Percentiles rank a stretch among this genome's conserved stretches.
phyloP scores from a whole-genome alignment of 441 rosid species.

The Brassica balearica region DNA sequence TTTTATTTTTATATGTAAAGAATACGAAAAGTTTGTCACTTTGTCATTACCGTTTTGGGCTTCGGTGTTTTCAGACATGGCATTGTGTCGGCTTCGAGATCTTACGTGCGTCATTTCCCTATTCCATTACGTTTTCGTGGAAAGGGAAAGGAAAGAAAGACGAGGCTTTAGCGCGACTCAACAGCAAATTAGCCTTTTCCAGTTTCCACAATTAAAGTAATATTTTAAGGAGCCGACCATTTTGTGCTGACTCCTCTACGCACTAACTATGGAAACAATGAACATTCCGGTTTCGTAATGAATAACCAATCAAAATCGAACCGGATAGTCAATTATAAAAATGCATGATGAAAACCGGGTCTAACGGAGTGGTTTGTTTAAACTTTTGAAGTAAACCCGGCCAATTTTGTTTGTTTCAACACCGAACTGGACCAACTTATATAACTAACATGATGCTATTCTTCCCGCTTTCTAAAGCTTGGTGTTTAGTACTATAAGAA shows the following conservation, averaged over 20 bases:
- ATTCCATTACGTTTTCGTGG: conserved; percentile 29
- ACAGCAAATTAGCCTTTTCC: conserved; percentile 12
- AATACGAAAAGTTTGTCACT: conserved; percentile 21
- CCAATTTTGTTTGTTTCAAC: not conserved
- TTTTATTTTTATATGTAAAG: not conserved
- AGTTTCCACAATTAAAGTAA: not conserved
- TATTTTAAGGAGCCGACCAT: conserved; percentile 25
- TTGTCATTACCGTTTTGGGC: conserved; percentile 29
- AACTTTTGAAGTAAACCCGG: not conserved
- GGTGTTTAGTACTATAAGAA: not conserved
- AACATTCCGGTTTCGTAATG: not conserved
- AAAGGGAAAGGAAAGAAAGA: not conserved
- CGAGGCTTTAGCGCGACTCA: not conserved
- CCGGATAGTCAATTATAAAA: not conserved
- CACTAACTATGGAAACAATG: not conserved
- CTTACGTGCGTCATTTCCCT: conserved; percentile 21
- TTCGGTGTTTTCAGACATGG: conserved; percentile 6
- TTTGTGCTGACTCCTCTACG: not conserved
- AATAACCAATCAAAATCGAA: not conserved
- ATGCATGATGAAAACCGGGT: not conserved
- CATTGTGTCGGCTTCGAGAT: conserved; percentile 35
- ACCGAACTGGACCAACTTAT: conserved; percentile 1
- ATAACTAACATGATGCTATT: not conserved
- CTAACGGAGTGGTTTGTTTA: not conserved
- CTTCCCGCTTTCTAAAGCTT: not conserved